phyloP scores from a whole-genome alignment of 345 rosid genomes.

The Luvunga scandens region DNA sequence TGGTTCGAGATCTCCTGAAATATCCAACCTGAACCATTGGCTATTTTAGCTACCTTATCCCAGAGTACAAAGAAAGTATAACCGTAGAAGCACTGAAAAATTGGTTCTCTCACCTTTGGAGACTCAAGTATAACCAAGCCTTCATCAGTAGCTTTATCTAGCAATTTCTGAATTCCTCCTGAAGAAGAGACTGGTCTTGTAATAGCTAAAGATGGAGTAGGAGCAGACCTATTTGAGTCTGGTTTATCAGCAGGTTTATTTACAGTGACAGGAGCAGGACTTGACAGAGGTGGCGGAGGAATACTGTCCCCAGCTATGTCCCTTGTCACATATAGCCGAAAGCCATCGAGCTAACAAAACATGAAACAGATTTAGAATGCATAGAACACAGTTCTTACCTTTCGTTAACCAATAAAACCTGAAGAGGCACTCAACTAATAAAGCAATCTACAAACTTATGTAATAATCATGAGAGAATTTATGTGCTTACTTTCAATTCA shows the following conservation, averaged over 20 bases:
- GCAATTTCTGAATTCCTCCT: conserved; percentile 37
- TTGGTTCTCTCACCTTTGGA: conserved; percentile 57
- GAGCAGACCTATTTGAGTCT: conserved; percentile 45
- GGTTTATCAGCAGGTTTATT: conserved; percentile 21
- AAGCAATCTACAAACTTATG: not conserved
- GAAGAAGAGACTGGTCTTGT: conserved; percentile 44
- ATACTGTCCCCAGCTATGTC: conserved; percentile 38
- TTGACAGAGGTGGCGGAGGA: conserved; percentile 36
- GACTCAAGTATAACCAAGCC: conserved; percentile 74
- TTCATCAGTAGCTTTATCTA: conserved; percentile 68
- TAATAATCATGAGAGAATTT: not conserved
- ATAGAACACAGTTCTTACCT: not conserved
- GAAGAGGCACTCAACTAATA: conserved; percentile 7
- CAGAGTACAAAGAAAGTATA: conserved; percentile 7
- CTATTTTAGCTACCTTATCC: conserved; percentile 16
- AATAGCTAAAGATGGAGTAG: conserved; percentile 59
- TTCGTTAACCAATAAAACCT: not conserved
- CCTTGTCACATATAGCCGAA: conserved; percentile 62
- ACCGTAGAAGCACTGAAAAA: not conserved
- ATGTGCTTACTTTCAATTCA: conserved; percentile 64
- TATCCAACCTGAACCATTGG: conserved; percentile 63
- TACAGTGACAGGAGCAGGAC: conserved; percentile 31
- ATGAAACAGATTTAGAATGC: not conserved
- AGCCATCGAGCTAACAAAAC: conserved; percentile 61
- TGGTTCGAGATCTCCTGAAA: conserved; percentile 76